Conservation (phyloP, 2,329 filamentous ascomycete species). For the Penicillium nordicum region DNA sequence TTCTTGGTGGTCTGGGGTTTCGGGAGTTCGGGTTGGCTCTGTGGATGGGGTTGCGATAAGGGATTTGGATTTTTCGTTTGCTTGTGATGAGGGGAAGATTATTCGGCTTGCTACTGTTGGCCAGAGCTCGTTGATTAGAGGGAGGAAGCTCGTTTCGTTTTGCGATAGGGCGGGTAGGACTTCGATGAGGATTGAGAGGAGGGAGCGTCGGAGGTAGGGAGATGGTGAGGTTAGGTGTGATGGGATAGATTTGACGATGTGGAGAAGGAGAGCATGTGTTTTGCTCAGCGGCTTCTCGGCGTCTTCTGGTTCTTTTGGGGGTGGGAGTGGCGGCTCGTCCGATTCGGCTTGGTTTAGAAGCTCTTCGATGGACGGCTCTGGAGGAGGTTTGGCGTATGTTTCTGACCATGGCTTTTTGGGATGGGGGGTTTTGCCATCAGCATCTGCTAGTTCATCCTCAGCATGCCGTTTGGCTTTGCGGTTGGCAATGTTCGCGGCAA, state of each 20-base stretch:
- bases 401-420: constrained; percentile 36
- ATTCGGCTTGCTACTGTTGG: constrained; percentile 60
- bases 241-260: constrained; percentile 79
- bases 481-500: constrained; percentile 34
- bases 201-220: constrained; percentile 69
- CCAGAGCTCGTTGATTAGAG: constrained; percentile 87
- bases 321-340: constrained; percentile 33
- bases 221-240: constrained; percentile 87
- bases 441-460: constrained; percentile 24
- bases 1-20: constrained; percentile 32
- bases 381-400: constrained; percentile 23
- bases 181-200: constrained; percentile 72
- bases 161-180: constrained; percentile 68
- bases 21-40: constrained; percentile 54
- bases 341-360: constrained; percentile 35
- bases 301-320: constrained; percentile 50
- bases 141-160: constrained; percentile 80
- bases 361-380: constrained; percentile 31
- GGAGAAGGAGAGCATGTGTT: constrained; percentile 75
- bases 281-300: constrained; percentile 63
- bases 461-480: constrained; percentile 32
- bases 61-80: constrained; percentile 50
- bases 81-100: constrained; percentile 46
- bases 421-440: constrained; percentile 25
- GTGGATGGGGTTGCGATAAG: constrained; percentile 18